phyloP scores from a whole-genome alignment of 257 asterid genomes.

The Przewalskia tangutica region DNA sequence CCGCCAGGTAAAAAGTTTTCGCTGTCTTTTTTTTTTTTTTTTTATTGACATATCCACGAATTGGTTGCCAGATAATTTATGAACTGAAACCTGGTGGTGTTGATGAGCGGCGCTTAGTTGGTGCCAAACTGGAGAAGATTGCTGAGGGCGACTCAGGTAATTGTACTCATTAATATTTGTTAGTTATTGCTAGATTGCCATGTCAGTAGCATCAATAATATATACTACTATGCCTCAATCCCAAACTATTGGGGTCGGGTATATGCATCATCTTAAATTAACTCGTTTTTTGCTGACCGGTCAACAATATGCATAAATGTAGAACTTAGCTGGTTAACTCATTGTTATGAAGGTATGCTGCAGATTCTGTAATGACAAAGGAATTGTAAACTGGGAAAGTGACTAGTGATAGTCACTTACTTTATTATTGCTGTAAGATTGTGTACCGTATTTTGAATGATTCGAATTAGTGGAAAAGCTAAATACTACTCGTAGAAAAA shows the following conservation, averaged over 20 bases:
- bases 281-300: neutral
- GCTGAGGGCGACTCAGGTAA: constrained; percentile 96
- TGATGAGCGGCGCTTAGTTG: constrained; percentile 95
- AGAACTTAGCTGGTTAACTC: neutral
- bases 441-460: neutral
- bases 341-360: neutral
- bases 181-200: neutral
- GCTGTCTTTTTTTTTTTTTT: neutral
- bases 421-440: neutral
- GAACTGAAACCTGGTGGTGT: constrained; percentile 99
- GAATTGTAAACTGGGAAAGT: neutral
- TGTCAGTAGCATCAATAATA: neutral
- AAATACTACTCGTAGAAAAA: neutral
- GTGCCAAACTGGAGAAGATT: constrained; percentile 91
- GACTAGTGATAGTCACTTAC: neutral
- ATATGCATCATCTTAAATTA: neutral
- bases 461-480: neutral
- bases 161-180: neutral
- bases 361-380: neutral
- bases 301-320: neutral
- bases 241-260: neutral
- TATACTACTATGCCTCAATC: too few species aligned
- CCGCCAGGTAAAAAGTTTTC: constrained; percentile 54
- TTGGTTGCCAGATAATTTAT: constrained; percentile 57
- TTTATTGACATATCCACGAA: neutral